Evolutionary conservation across 768 basidiomycete species (phyloP), one percentile per base, ranked within the genome.

Genomic region (Rhizopogon vinicolor): DNA sequence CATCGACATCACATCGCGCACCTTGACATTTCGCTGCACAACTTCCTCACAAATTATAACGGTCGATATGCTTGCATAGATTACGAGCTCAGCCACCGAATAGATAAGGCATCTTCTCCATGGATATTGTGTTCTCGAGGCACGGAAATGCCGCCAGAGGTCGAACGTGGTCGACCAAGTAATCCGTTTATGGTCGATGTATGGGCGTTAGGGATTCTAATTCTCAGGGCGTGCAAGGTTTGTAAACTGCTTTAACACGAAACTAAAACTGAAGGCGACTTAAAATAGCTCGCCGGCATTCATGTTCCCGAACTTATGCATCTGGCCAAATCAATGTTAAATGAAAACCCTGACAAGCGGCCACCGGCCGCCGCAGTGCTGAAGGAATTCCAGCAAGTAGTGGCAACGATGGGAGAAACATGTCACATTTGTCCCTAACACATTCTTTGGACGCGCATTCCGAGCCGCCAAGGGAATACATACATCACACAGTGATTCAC

Each of bases 101-200:
- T 83, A 63, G 74, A 79, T 46, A 68, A 67, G 40, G 43, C 63
- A 3, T 54, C 67, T 19, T 61, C 63, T 49, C 76, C 79, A 7
- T 63, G 71, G 28, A 67, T 85, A 18, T 66, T 65, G 56, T 61
- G 72, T 43, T 75, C 74, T 63, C 76, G 81, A 13, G 80, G 81
- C 19, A 86, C 87, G 18, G 89, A 90, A 55, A 63, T 85, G 10
- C 85, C 89, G 18, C 88, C 88, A 12, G 89, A 91, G 67, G 79
- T 81, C 48, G 87, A 84, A 60, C 63, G 67, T 19, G 78, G 76
- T 18, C 77, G 75, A 43, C 65, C 63, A 50, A 63, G 63, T 40
- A 79, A 88, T 66, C 84, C 87, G 4, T 89, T 81, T 65, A 88
- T 87, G 69, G 71, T 87, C 7, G 88, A 91, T 62, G 78, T 90